Percentiles rank a stretch among this genome's conserved stretches.
Conservation (phyloP, 192 early-diverging fungal species). For the Spizellomyces sp. region DNA sequence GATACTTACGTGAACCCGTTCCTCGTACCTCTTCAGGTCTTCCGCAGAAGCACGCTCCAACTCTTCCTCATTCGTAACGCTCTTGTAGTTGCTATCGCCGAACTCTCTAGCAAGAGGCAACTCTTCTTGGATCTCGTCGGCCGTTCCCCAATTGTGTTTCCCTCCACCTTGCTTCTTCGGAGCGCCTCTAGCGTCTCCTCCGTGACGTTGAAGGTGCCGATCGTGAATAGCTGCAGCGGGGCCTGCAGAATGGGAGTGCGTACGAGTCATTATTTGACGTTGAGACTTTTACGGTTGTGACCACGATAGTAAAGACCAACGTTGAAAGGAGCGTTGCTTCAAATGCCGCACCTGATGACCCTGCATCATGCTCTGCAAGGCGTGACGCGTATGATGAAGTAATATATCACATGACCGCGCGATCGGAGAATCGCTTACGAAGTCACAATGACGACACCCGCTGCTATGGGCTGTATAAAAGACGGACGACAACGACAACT, state of each 20-base stretch:
- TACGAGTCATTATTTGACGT: not conserved
- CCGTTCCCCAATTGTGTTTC: slow-evolving; percentile 3
- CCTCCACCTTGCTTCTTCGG: slow-evolving; percentile 5
- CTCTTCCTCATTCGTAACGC: slow-evolving; percentile 2
- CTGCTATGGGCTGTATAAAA: not conserved
- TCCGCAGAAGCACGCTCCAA: not conserved
- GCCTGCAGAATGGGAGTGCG: not conserved
- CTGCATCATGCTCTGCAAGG: not conserved
- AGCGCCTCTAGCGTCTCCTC: not conserved
- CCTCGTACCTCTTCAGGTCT: not conserved
- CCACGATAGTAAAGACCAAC: not conserved
- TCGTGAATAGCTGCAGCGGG: not conserved
- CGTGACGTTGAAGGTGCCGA: not conserved
- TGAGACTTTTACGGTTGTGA: not conserved
- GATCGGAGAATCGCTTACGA: too few species aligned
- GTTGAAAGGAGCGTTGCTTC: not conserved
- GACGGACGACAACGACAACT: not conserved
- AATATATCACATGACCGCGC: not conserved
- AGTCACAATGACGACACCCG: not conserved
- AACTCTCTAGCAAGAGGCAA: slow-evolving; percentile 1
- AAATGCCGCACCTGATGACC: not conserved
- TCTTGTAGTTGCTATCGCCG: not conserved
- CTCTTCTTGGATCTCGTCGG: not conserved
- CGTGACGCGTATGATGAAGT: not conserved
- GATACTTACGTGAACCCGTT: too few species aligned